These are phyloP conservation scores for Cryomyces antarcticus DNA, from an alignment of 495 filamentous ascomycete genomes.

Conservation along the genomic window DNA sequence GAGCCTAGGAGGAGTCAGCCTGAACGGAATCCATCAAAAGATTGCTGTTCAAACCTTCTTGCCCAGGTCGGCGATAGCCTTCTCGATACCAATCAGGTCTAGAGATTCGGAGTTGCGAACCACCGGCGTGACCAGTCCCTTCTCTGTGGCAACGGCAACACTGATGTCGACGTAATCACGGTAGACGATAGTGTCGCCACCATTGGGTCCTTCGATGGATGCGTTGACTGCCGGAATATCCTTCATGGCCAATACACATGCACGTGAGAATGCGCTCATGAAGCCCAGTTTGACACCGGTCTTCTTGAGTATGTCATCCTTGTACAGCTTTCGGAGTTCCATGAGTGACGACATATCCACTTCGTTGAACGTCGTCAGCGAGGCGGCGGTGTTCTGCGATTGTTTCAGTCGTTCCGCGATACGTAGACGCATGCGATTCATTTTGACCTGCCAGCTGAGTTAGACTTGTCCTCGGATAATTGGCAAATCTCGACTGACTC, in stretches of 20 bases:
- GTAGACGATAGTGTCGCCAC: slow-evolving; percentile 95
- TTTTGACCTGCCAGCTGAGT: slow-evolving; percentile 53
- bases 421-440: slow-evolving; percentile 97
- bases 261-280: slow-evolving; percentile 92
- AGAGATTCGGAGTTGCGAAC: slow-evolving; percentile 81
- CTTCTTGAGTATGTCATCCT: slow-evolving; percentile 88
- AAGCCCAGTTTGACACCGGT: slow-evolving; percentile 95
- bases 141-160: slow-evolving; percentile 92
- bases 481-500: slow-evolving; percentile 32
- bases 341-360: slow-evolving; percentile 98
- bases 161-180: slow-evolving; percentile 95
- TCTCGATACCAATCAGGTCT: slow-evolving; percentile 78
- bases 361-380: slow-evolving; percentile 96
- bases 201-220: slow-evolving; percentile 85
- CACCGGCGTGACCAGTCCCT: slow-evolving; percentile 90
- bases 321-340: slow-evolving; percentile 92
- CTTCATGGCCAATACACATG: slow-evolving; percentile 80
- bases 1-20: slow-evolving; percentile 33
- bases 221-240: slow-evolving; percentile 94
- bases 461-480: background rate
- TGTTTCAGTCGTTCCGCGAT: slow-evolving; percentile 97
- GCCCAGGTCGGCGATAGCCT: slow-evolving; percentile 77
- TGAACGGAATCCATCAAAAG: too few relatives aligned
- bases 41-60: slow-evolving; percentile 49
- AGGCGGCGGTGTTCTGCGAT: slow-evolving; percentile 95